A percentile compares a stretch with the other conserved stretches of the same genome.
Conservation (phyloP, 2,329 filamentous ascomycete species). For the Colletotrichum eremochloae region DNA sequence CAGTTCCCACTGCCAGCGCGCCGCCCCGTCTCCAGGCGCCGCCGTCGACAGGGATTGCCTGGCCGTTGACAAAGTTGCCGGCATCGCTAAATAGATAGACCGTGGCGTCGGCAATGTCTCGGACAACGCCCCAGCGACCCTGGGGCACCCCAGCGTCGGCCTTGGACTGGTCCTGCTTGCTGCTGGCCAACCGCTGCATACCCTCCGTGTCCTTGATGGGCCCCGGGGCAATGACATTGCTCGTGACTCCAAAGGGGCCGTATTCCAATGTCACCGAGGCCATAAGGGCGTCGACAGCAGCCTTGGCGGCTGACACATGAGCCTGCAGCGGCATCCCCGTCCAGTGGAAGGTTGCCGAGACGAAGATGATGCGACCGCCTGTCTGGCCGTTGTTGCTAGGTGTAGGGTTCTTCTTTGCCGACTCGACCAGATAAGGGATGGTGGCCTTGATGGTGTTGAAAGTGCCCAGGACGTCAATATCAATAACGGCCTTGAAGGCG, state of each 20-base stretch:
- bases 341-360: slow-evolving; percentile 94
- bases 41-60: slow-evolving; percentile 81
- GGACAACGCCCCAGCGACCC: slow-evolving; percentile 82
- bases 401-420: slow-evolving; percentile 74
- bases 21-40: slow-evolving; percentile 68
- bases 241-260: slow-evolving; percentile 86
- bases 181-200: slow-evolving; percentile 71
- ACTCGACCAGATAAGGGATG: slow-evolving; percentile 82
- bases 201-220: slow-evolving; percentile 89
- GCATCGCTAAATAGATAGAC: slow-evolving; percentile 90
- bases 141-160: slow-evolving; percentile 71
- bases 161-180: slow-evolving; percentile 50
- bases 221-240: slow-evolving; percentile 90
- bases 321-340: slow-evolving; percentile 86
- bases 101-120: slow-evolving; percentile 93
- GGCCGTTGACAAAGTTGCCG: slow-evolving; percentile 88
- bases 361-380: slow-evolving; percentile 88
- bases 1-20: slow-evolving; percentile 60
- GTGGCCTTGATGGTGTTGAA: slow-evolving; percentile 97
- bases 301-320: slow-evolving; percentile 93
- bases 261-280: slow-evolving; percentile 88
- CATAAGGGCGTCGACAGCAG: slow-evolving; percentile 88
- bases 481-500: slow-evolving; percentile 94
- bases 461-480: slow-evolving; percentile 94
- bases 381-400: slow-evolving; percentile 72